Percentiles rank a stretch among this genome's conserved stretches.
Conservation (phyloP, 805 yeast species). For the Ogataea wickerhamii region DNA sequence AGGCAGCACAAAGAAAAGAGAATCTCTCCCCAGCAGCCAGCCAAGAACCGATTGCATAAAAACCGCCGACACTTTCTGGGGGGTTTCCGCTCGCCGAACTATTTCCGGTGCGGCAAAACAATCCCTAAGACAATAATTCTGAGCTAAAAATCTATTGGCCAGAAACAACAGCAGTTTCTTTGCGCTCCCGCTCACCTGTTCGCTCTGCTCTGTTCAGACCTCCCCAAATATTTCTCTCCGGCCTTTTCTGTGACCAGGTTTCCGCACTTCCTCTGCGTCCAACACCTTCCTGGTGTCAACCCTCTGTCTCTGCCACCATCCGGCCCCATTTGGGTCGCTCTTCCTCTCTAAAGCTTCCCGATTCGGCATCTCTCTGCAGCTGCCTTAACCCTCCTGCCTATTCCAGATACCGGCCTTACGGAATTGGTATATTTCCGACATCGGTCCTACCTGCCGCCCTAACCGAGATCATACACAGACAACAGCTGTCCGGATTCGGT, state of each 20-base stretch:
- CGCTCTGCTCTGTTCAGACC: too few relatives aligned
- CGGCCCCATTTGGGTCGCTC: too few relatives aligned
- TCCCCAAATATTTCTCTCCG: too few relatives aligned
- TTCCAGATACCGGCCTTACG: not conserved
- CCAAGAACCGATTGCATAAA: not conserved
- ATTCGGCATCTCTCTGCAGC: not conserved
- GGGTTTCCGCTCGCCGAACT: not conserved
- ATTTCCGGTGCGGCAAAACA: not conserved
- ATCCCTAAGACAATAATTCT: too few relatives aligned
- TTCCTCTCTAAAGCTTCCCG: not conserved
- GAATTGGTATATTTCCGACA: not conserved
- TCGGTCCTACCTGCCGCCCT: not conserved
- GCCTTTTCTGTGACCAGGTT: too few relatives aligned
- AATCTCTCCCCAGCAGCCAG: not conserved
- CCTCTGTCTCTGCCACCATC: too few relatives aligned
- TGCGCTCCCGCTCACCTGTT: too few relatives aligned
- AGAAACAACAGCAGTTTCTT: too few relatives aligned
- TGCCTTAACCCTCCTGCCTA: not conserved
- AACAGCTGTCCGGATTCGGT: not conserved
- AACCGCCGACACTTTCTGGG: not conserved
- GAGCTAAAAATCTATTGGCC: too few relatives aligned
- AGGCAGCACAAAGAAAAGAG: not conserved
- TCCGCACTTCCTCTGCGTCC: too few relatives aligned
- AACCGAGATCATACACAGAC: not conserved
- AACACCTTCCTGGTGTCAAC: too few relatives aligned